Evolutionary conservation across 352 stramenopile species (phyloP), one percentile per base, ranked within the genome.

Genomic region (Hyaloperonospora brassicae): DNA sequence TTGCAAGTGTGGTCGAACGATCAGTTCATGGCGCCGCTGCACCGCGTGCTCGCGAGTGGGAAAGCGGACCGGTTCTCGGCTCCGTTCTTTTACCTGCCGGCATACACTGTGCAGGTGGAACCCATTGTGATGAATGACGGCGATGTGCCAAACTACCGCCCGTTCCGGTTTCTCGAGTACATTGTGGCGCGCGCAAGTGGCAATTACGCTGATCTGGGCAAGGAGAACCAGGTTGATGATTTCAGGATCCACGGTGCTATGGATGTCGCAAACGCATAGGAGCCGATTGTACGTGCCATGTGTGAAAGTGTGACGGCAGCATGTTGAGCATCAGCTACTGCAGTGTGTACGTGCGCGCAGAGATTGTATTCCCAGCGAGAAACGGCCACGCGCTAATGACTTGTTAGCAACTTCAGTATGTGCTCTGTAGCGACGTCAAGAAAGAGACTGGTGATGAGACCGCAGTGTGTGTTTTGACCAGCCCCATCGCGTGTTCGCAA

Each of bases 1-100:
- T 5, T 47, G 17, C 41, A 47, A 22, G 41, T 47, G 41, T 47
- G 41, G 41, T 47, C 41, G 14, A 47, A 47, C 31, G 41, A 47
- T 14, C 2, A 47, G 23, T 47, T 47, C 23, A 47, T 47, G 5
- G 41, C 41, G 1, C 41, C 41, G 23, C 7, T 47, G 11, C 41
- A 47, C 31, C 41, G 41, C 24, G 41, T 47, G 41, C 41, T 47
- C 11, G 41, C 41, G 13, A 27, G 24, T 12, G 21, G 17, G n/a
- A 22, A 30, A 6, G 41, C 41, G 1, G 41, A 47, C 11, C 41
- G 41, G 11, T 47, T 31, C 24, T 47, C 41, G 11, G 41, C 41
- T 2, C 41, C 41, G 8, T 47, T 47, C 22, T 47, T 47, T 30
- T 47, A 47, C 41, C 22, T 27, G 13, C 41, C 41, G 14, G 22